These are phyloP conservation scores for Talaromyces funiculosus DNA, from an alignment of 2,329 filamentous ascomycete genomes.

Conservation along the genomic window DNA sequence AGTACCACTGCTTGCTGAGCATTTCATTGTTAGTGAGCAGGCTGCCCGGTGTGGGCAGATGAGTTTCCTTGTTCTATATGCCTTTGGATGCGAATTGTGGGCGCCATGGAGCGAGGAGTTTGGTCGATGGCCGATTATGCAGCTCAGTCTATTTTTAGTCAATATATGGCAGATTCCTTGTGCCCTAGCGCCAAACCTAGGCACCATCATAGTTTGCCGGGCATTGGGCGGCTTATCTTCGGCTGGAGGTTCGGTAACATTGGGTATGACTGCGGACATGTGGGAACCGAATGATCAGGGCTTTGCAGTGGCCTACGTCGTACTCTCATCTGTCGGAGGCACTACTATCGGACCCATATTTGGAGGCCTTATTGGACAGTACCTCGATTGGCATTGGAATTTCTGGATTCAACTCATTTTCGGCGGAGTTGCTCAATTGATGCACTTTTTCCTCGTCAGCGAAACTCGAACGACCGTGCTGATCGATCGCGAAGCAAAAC, in stretches of 20 bases:
- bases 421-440: conserved; percentile 47
- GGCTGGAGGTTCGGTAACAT: conserved; percentile 59
- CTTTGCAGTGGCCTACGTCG: conserved; percentile 56
- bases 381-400: conserved; percentile 52
- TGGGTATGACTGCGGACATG: conserved; percentile 62
- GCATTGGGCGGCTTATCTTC: conserved; percentile 58
- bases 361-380: conserved; percentile 48
- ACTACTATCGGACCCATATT: conserved; percentile 46
- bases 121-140: conserved; percentile 68
- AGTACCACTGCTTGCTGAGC: conserved; percentile 27
- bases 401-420: conserved; percentile 60
- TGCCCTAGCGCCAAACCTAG: conserved; percentile 66
- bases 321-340: conserved; percentile 52
- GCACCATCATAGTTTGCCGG: conserved; percentile 61
- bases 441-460: conserved; percentile 42
- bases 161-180: conserved; percentile 72
- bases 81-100: conserved; percentile 82
- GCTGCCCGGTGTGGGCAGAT: conserved; percentile 66
- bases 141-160: conserved; percentile 65
- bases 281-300: conserved; percentile 54
- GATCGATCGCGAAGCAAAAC: conserved; percentile 54
- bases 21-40: conserved; percentile 63
- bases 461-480: conserved; percentile 56
- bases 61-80: conserved; percentile 71
- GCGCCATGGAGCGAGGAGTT: conserved; percentile 81